Evolutionary conservation across 2,329 filamentous ascomycete species (phyloP).

Genomic region (Bimuria novae-zelandiae): DNA sequence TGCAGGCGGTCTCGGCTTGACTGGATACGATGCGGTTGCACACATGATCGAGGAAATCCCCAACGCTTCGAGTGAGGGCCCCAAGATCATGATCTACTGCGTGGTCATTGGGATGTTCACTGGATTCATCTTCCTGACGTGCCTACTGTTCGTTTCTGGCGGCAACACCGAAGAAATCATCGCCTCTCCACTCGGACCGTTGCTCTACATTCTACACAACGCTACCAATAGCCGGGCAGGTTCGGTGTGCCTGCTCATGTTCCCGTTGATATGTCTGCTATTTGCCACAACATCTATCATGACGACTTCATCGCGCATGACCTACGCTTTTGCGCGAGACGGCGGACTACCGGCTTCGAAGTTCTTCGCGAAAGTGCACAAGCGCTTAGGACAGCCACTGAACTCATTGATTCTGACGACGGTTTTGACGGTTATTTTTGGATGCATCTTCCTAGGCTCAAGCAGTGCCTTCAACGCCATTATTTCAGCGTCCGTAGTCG

Average conservation of each 20-base stretch:
- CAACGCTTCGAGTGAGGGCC: constrained; percentile 62
- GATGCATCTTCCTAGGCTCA: constrained; percentile 71
- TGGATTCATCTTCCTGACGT: constrained; percentile 65
- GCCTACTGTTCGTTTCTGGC: constrained; percentile 67
- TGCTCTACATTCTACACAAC: constrained; percentile 66
- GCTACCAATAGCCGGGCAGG: constrained; percentile 66
- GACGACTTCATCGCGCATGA: constrained; percentile 69
- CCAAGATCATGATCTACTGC: constrained; percentile 69
- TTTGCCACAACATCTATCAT: constrained; percentile 68
- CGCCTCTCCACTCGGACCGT: constrained; percentile 59
- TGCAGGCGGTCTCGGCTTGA: constrained; percentile 53
- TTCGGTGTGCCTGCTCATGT: constrained; percentile 68
- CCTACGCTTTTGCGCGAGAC: constrained; percentile 69
- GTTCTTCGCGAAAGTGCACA: constrained; percentile 66
- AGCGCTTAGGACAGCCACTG: constrained; percentile 65
- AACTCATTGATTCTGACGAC: constrained; percentile 68
- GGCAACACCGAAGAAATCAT: constrained; percentile 61
- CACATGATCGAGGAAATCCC: constrained; percentile 67
- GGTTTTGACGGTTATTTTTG: constrained; percentile 67
- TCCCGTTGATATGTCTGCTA: constrained; percentile 66
- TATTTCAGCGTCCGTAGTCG: constrained; percentile 71
- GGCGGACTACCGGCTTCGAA: constrained; percentile 67
- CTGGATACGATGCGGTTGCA: constrained; percentile 59
- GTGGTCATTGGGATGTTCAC: constrained; percentile 66
- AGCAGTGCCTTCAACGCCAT: constrained; percentile 72